Conservation (phyloP, 2,329 filamentous ascomycete genomes). For the Colletotrichum gigasporum region DNA sequence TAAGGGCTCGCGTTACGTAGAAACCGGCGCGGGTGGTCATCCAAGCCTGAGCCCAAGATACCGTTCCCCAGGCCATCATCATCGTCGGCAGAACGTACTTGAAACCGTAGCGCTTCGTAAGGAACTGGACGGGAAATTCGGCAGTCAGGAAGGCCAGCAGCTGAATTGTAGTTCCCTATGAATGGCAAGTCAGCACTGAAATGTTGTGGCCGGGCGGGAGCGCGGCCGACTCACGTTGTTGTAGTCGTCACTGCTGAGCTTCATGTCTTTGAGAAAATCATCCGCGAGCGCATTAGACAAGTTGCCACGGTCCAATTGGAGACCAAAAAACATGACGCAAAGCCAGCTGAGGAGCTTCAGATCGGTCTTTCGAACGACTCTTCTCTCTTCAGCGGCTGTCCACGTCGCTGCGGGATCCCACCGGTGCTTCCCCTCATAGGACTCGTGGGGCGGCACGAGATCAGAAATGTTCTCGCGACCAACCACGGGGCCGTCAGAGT, state of each 20-base stretch:
- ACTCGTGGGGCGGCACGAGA: slow-evolving; percentile 53
- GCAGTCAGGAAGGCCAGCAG: slow-evolving; percentile 63
- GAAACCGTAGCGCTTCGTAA: slow-evolving; percentile 60
- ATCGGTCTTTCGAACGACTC: slow-evolving; percentile 61
- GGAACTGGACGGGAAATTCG: slow-evolving; percentile 69
- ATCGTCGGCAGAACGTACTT: slow-evolving; percentile 43
- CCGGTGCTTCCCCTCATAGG: slow-evolving; percentile 67
- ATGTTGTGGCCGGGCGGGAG: background rate
- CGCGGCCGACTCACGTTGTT: slow-evolving; percentile 52
- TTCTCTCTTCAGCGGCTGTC: slow-evolving; percentile 65
- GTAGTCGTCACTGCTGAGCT: slow-evolving; percentile 60
- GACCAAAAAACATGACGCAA: slow-evolving; percentile 61
- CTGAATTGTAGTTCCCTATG: slow-evolving; percentile 62
- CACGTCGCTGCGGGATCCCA: slow-evolving; percentile 67
- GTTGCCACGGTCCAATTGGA: slow-evolving; percentile 72
- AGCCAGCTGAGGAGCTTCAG: slow-evolving; percentile 53
- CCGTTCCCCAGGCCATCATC: slow-evolving; percentile 36
- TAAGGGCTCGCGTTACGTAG: slow-evolving; percentile 47
- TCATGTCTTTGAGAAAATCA: slow-evolving; percentile 65
- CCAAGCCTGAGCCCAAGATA: slow-evolving; percentile 37
- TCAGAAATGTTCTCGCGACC: slow-evolving; percentile 49
- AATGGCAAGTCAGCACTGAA: background rate
- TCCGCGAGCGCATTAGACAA: slow-evolving; percentile 70
- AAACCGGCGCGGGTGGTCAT: slow-evolving; percentile 50
- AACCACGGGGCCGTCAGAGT: slow-evolving; percentile 41